Evolutionary conservation across 2,329 filamentous ascomycete genomes (phyloP).

Genomic region (Phyllosticta citrichinensis): DNA sequence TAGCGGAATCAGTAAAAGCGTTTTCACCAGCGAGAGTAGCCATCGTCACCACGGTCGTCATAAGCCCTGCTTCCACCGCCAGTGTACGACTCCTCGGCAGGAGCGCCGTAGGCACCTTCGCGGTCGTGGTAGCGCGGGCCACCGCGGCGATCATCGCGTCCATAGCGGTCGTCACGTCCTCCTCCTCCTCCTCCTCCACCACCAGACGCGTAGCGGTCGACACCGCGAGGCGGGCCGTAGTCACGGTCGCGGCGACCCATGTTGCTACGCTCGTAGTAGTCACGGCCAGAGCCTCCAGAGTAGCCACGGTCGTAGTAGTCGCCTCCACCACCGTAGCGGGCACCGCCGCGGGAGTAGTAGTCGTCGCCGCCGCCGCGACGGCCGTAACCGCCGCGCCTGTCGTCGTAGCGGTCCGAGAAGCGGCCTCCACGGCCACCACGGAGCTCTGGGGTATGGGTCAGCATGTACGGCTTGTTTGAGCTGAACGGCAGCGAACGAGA

Average conservation of each 20-base stretch:
- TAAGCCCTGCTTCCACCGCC: conserved; percentile 30
- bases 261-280: conserved; percentile 34
- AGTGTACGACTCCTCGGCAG: conserved; percentile 25
- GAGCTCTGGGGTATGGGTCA: conserved; percentile 29
- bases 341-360: conserved; percentile 33
- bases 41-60: conserved; percentile 33
- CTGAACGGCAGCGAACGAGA: neutral
- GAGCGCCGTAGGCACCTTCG: conserved; percentile 35
- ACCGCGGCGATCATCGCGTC: conserved; percentile 29
- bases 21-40: conserved; percentile 33
- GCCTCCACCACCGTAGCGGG: conserved; percentile 25
- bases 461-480: conserved; percentile 10
- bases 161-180: conserved; percentile 39
- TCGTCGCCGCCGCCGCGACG: conserved; percentile 36
- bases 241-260: conserved; percentile 29
- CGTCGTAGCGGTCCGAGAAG: conserved; percentile 38
- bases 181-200: conserved; percentile 27
- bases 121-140: conserved; percentile 34
- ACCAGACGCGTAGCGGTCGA: conserved; percentile 26
- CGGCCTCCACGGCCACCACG: conserved; percentile 39
- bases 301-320: conserved; percentile 28
- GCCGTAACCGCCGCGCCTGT: conserved; percentile 30
- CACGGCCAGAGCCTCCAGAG: conserved; percentile 14
- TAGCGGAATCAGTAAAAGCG: conserved; percentile 14
- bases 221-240: conserved; percentile 27